These are phyloP conservation scores for Verticillium nubilum DNA, from an alignment of 2,329 filamentous ascomycete genomes.

Conservation along the genomic window DNA sequence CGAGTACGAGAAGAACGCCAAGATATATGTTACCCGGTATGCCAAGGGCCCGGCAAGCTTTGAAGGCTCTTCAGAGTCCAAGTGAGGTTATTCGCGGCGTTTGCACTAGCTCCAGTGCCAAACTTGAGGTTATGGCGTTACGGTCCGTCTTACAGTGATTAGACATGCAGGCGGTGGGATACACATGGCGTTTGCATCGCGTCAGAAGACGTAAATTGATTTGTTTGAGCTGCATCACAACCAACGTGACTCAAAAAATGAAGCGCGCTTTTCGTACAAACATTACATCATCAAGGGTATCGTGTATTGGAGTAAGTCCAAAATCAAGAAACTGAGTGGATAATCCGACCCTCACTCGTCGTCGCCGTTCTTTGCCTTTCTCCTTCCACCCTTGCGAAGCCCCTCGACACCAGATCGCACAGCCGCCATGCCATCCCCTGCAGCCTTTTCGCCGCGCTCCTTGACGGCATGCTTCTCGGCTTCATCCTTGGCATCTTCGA, in stretches of 20 bases:
- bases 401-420: constrained; percentile 26
- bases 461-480: constrained; percentile 51
- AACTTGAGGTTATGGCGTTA: not conserved
- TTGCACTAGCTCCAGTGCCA: not conserved
- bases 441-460: constrained; percentile 29
- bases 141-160: not conserved
- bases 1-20: constrained; percentile 70
- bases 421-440: constrained; percentile 23
- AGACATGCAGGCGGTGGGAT: not conserved
- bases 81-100: not conserved
- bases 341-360: not conserved
- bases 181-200: not conserved
- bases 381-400: constrained; percentile 7
- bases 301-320: not conserved
- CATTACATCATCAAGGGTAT: not conserved
- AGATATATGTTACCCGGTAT: constrained; percentile 68
- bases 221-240: not conserved
- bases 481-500: constrained; percentile 50
- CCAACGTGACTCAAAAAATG: not conserved
- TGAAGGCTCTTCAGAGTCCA: not conserved
- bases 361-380: not conserved
- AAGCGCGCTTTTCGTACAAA: not conserved
- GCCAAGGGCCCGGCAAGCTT: constrained; percentile 45
- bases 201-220: not conserved
- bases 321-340: not conserved